Percentiles rank a stretch among this genome's conserved stretches.
These are phyloP conservation scores for Pseudogymnoascus sp. DNA, from an alignment of 2,329 filamentous ascomycete species.

Conservation along the genomic window DNA sequence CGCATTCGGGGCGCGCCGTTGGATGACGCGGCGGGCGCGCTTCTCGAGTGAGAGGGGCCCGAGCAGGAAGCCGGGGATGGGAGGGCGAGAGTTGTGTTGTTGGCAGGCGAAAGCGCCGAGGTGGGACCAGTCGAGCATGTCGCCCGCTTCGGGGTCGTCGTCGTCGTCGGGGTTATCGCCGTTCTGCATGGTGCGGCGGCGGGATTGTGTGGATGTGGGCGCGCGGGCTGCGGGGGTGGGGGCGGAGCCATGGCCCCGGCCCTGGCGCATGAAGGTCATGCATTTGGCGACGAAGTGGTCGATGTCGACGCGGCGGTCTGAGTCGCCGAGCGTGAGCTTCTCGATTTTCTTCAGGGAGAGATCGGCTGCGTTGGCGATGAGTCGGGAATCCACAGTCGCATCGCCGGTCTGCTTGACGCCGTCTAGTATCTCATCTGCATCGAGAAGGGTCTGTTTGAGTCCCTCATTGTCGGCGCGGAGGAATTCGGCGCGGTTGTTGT, in stretches of 20 bases:
- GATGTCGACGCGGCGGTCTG: slow-evolving; percentile 69
- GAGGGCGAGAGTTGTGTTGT: slow-evolving; percentile 63
- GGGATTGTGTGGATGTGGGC: slow-evolving; percentile 34
- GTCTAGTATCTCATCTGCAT: slow-evolving; percentile 55
- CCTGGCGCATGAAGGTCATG: slow-evolving; percentile 72
- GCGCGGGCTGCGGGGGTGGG: slow-evolving; percentile 41
- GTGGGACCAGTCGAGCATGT: slow-evolving; percentile 78
- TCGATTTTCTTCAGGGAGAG: slow-evolving; percentile 70
- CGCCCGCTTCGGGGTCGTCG: slow-evolving; percentile 60
- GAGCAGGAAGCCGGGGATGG: slow-evolving; percentile 74
- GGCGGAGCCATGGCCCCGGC: slow-evolving; percentile 49
- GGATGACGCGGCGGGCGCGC: slow-evolving; percentile 60
- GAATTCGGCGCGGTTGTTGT: slow-evolving; percentile 64
- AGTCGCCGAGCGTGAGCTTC: slow-evolving; percentile 63
- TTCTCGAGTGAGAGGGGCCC: slow-evolving; percentile 87
- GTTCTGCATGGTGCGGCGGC: slow-evolving; percentile 28
- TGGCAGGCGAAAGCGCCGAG: slow-evolving; percentile 72
- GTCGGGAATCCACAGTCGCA: slow-evolving; percentile 80
- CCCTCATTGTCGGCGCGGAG: slow-evolving; percentile 56
- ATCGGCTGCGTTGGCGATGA: slow-evolving; percentile 74
- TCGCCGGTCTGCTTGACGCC: slow-evolving; percentile 81
- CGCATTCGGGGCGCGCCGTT: slow-evolving; percentile 59
- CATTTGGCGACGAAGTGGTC: slow-evolving; percentile 90
- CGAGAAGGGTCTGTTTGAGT: slow-evolving; percentile 55
- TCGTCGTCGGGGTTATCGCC: slow-evolving; percentile 54